These are phyloP conservation scores for Uronychia binucleata DNA, from an alignment of 73 alveolate species.

Conservation along the genomic window DNA sequence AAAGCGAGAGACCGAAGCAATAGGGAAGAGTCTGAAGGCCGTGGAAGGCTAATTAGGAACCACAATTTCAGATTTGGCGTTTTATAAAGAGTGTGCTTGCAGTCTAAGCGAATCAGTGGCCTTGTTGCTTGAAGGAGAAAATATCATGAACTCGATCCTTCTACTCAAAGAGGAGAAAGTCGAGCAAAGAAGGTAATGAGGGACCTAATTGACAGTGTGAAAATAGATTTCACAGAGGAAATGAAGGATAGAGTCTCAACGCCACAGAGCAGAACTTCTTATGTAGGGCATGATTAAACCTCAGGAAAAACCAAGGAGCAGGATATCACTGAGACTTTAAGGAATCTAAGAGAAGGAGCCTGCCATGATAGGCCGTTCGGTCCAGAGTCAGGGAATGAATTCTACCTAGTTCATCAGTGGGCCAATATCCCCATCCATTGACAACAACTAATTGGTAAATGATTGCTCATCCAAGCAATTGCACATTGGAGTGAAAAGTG, in stretches of 20 bases:
- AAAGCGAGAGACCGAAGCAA: neutral
- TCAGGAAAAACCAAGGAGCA: neutral
- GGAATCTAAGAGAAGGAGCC: neutral
- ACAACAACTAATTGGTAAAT: no score
- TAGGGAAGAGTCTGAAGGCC: neutral
- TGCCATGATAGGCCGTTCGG: neutral
- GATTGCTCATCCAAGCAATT: no score
- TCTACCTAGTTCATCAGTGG: no score
- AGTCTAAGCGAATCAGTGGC: neutral
- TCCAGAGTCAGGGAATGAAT: neutral
- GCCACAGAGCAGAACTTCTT: neutral
- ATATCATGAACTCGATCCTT: neutral
- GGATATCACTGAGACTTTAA: neutral
- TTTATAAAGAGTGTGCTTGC: neutral
- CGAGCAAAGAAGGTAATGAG: neutral
- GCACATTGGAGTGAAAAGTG: no score
- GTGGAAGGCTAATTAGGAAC: neutral
- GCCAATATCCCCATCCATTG: no score
- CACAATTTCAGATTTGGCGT: neutral
- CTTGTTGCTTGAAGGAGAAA: neutral
- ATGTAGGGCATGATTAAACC: neutral
- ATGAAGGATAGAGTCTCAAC: neutral
- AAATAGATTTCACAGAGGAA: no score
- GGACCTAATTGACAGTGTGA: neutral
- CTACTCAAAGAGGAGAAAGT: neutral